These are phyloP conservation scores for Starmerella gropengiesseri DNA, from an alignment of 805 yeast genomes.

Conservation along the genomic window DNA sequence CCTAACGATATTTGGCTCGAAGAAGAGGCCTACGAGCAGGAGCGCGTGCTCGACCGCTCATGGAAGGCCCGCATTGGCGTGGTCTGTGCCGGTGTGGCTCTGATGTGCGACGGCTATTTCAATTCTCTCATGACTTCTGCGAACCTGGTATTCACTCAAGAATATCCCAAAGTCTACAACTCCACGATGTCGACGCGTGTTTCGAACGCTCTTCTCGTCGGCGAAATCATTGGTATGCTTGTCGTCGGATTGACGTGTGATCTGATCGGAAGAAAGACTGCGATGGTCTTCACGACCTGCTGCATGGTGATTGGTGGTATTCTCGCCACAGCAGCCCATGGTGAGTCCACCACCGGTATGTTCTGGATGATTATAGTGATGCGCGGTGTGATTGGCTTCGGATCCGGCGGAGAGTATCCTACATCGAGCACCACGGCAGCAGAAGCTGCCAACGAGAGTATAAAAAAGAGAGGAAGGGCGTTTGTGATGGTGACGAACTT, in stretches of 20 bases:
- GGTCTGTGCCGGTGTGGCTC: slow-evolving; percentile 60
- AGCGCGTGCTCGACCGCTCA: slow-evolving; percentile 12
- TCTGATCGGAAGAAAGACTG: slow-evolving; percentile 53
- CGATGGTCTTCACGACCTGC: slow-evolving; percentile 53
- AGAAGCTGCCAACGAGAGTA: slow-evolving; percentile 49
- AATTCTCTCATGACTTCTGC: slow-evolving; percentile 63
- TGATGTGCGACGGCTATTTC: slow-evolving; percentile 69
- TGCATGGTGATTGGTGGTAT: slow-evolving; percentile 54
- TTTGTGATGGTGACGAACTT: slow-evolving; percentile 60
- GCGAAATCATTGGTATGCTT: slow-evolving; percentile 64
- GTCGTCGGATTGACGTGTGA: slow-evolving; percentile 53
- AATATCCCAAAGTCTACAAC: slow-evolving; percentile 37
- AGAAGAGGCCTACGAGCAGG: too few relatives aligned
- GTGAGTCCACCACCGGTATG: slow-evolving; percentile 47
- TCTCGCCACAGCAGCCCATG: slow-evolving; percentile 62
- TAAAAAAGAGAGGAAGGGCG: slow-evolving; percentile 47
- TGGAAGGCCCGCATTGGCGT: slow-evolving; percentile 32
- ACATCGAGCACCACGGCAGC: slow-evolving; percentile 58
- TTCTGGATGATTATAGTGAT: slow-evolving; percentile 67
- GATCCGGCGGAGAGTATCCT: slow-evolving; percentile 70
- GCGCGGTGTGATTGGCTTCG: slow-evolving; percentile 68
- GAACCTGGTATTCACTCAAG: slow-evolving; percentile 43
- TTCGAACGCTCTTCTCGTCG: slow-evolving; percentile 57
- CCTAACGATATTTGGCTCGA: too few relatives aligned
- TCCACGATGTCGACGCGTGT: slow-evolving; percentile 48